These are phyloP conservation scores for Sergeia podlipaevii DNA, from an alignment of 208 protist species.

Conservation along the genomic window DNA sequence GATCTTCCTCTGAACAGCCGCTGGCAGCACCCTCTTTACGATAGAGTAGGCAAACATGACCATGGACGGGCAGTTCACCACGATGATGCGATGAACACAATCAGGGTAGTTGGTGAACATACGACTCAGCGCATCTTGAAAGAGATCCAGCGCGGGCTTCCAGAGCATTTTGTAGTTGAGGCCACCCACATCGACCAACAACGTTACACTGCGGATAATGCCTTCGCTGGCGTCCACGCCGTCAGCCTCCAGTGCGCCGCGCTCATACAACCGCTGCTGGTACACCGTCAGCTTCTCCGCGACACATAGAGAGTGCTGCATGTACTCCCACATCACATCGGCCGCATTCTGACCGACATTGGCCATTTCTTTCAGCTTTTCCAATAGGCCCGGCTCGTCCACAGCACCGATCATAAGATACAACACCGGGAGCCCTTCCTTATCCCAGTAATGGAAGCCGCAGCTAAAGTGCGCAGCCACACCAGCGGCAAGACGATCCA, in stretches of 20 bases:
- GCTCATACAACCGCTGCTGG: conserved; percentile 16
- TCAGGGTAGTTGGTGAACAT: conserved; percentile 49
- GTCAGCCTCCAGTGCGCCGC: conserved; percentile 7
- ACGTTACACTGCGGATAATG: conserved; percentile 33
- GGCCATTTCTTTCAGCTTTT: conserved; percentile 23
- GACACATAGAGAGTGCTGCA: conserved; percentile 9
- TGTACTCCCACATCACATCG: conserved; percentile 28
- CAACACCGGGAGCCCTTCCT: conserved; percentile 26
- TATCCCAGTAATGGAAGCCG: conserved; percentile 41
- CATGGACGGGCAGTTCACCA: conserved; percentile 64
- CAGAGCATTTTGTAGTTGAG: conserved; percentile 64
- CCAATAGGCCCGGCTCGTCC: conserved; percentile 20
- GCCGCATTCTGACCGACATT: conserved; percentile 24
- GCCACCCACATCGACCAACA: conserved; percentile 47
- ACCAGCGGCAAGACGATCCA: conserved; percentile 1
- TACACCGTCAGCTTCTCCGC: conserved; percentile 12
- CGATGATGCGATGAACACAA: conserved; percentile 50
- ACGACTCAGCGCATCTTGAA: conserved; percentile 27
- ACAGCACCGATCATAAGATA: conserved; percentile 29
- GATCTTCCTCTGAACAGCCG: conserved; percentile 45
- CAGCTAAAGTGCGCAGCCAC: conserved; percentile 5
- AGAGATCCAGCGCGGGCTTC: conserved; percentile 45
- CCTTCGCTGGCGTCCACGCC: conserved; percentile 26
- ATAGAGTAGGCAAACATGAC: conserved; percentile 59
- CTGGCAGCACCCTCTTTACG: conserved; percentile 40